A percentile compares a stretch with the other conserved stretches of the same genome.
These are phyloP conservation scores for Saturnispora halmiae DNA, from an alignment of 805 yeast genomes.

Conservation along the genomic window DNA sequence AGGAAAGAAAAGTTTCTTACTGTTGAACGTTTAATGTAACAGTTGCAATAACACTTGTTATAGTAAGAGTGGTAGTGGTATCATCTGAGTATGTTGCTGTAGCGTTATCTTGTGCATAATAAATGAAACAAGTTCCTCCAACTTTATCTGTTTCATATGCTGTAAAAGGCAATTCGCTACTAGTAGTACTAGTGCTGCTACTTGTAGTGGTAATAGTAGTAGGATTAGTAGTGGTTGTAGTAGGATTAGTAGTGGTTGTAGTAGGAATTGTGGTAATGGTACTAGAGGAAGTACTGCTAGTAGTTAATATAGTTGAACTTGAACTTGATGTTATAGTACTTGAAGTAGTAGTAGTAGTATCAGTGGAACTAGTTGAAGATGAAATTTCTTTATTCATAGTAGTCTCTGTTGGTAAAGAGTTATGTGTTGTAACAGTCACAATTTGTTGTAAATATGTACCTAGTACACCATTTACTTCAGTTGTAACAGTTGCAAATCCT, in stretches of 20 bases:
- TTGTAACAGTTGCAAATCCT: slow-evolving; percentile 17
- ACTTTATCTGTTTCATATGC: slow-evolving; percentile 27
- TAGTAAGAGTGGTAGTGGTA: slow-evolving; percentile 26
- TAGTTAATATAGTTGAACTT: slow-evolving; percentile 12
- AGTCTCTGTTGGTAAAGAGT: slow-evolving; percentile 4
- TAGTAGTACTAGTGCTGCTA: slow-evolving; percentile 10
- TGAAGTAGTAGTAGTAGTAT: slow-evolving; percentile 6
- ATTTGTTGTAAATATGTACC: slow-evolving; percentile 20
- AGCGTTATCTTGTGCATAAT: slow-evolving; percentile 28
- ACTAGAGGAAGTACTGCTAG: slow-evolving; percentile 30
- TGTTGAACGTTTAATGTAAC: slow-evolving; percentile 20
- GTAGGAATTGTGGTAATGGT: slow-evolving; percentile 32
- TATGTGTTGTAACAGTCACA: slow-evolving; percentile 20
- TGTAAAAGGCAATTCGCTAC: slow-evolving; percentile 15
- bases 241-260: slow-evolving; percentile 29
- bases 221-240: slow-evolving; percentile 27
- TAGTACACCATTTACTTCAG: slow-evolving; percentile 14
- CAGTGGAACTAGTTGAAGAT: slow-evolving; percentile 5
- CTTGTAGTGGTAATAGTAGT: slow-evolving; percentile 11
- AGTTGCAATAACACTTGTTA: slow-evolving; percentile 28
- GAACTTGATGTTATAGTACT: slow-evolving; percentile 12
- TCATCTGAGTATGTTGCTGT: slow-evolving; percentile 21
- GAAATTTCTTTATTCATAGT: slow-evolving; percentile 7
- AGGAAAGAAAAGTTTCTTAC: not conserved
- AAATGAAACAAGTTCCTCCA: slow-evolving; percentile 29